A percentile compares a stretch with the other conserved stretches of the same genome.
These are phyloP conservation scores for Suillus tomentosus DNA, from an alignment of 768 basidiomycete genomes.

Conservation along the genomic window DNA sequence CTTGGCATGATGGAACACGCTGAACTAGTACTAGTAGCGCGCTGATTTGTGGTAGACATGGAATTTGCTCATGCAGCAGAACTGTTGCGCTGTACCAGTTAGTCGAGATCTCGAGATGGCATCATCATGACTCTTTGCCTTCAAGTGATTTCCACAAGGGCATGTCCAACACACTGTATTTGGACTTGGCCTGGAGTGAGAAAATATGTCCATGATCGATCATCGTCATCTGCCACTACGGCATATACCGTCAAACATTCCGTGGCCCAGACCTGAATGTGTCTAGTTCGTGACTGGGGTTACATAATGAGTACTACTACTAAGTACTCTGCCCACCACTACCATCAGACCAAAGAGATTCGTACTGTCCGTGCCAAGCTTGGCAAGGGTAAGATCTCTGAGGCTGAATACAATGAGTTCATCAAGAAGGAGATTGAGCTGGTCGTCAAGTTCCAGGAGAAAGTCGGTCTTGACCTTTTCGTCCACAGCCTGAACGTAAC, in stretches of 20 bases:
- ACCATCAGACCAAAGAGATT: slow-evolving; percentile 99
- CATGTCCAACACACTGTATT: not conserved
- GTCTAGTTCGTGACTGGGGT: not conserved
- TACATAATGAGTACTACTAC: no score
- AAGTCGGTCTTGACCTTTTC: slow-evolving; percentile 91
- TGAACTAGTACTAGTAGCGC: not conserved
- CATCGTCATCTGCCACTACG: not conserved
- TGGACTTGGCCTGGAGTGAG: not conserved
- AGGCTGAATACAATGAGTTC: slow-evolving; percentile 91
- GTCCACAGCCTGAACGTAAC: slow-evolving; percentile 98
- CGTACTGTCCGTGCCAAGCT: slow-evolving; percentile 95
- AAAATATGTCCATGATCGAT: not conserved
- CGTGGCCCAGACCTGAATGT: not conserved
- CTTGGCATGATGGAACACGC: not conserved
- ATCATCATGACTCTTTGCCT: no score
- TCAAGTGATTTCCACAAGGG: not conserved
- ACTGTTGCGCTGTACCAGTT: not conserved
- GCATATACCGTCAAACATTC: not conserved
- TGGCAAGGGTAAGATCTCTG: slow-evolving; percentile 85
- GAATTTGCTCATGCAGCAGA: not conserved
- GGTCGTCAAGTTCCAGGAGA: slow-evolving; percentile 97
- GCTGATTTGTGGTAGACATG: not conserved
- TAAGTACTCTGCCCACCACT: slow-evolving; percentile 65
- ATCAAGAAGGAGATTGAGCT: slow-evolving; percentile 96
- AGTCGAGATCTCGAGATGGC: not conserved